A percentile compares a stretch with the other conserved stretches of the same genome.
These are phyloP conservation scores for Tricholoma sp. DNA, from an alignment of 768 basidiomycete species.

Conservation along the genomic window DNA sequence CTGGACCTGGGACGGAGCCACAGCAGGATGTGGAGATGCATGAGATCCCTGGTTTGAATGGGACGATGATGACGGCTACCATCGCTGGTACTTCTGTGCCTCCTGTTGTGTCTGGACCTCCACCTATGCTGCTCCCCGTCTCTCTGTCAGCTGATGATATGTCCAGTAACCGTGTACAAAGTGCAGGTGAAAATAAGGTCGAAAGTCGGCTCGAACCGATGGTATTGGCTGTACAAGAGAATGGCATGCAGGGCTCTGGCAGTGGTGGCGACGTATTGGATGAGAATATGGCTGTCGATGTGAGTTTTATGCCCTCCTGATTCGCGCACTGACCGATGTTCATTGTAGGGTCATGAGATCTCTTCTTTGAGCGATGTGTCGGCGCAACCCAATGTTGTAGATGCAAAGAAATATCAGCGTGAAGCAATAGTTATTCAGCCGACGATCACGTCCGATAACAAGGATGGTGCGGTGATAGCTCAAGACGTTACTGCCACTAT, in stretches of 20 bases:
- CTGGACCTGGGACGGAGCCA: background rate
- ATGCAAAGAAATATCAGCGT: background rate
- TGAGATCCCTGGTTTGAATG: background rate
- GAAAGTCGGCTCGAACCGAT: background rate
- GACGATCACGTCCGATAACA: background rate
- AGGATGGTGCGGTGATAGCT: background rate
- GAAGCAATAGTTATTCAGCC: background rate
- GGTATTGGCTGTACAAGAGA: background rate
- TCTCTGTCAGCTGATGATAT: no score
- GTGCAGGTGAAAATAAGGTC: no score
- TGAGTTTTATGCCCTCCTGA: background rate
- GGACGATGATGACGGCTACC: background rate
- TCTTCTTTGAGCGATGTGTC: background rate
- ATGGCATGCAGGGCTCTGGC: background rate
- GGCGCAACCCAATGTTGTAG: background rate
- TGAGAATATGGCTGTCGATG: background rate
- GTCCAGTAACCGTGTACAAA: no score
- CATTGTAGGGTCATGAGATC: background rate
- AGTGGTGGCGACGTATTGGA: background rate
- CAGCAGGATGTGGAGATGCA: background rate
- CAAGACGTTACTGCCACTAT: background rate
- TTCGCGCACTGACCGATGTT: no score
- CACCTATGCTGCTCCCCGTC: no score
- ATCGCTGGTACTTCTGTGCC: no score
- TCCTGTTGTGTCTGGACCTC: no score